A percentile compares a stretch with the other conserved stretches of the same genome.
Conservation (phyloP, 768 basidiomycete species). For the Leucosporidium scottii region DNA sequence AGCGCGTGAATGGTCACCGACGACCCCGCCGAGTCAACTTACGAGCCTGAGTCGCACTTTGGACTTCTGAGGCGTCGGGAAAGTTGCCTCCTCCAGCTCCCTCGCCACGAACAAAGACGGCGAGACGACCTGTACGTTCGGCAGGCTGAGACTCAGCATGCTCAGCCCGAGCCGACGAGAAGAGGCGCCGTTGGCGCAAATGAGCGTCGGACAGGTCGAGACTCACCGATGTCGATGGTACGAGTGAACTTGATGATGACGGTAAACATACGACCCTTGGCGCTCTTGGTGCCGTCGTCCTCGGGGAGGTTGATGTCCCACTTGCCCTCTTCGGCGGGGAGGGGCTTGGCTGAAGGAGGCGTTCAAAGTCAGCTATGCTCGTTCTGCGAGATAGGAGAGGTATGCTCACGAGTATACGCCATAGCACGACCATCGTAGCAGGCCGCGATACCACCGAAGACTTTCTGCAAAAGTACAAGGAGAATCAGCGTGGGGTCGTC, state of each 20-base stretch:
- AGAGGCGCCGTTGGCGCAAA: no score
- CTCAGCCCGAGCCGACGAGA: no score
- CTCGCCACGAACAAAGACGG: slow-evolving; percentile 7
- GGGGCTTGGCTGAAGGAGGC: background rate
- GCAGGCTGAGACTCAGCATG: no score
- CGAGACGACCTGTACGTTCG: background rate
- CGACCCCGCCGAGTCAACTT: background rate
- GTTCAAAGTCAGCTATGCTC: background rate
- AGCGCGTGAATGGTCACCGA: no score
- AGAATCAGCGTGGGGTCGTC: no score
- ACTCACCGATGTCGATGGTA: slow-evolving; percentile 3
- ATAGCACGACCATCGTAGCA: slow-evolving; percentile 6
- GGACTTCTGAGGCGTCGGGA: background rate
- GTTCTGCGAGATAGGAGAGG: no score
- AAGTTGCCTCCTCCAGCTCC: background rate
- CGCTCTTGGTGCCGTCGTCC: background rate
- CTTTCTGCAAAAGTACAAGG: background rate
- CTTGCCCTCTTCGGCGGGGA: slow-evolving; percentile 7
- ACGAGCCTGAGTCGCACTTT: slow-evolving; percentile 2
- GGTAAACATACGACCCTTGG: background rate
- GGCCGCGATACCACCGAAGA: background rate
- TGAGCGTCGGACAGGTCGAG: no score
- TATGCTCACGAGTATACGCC: slow-evolving; percentile 5
- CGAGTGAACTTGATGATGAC: slow-evolving; percentile 4
- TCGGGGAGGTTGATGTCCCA: background rate